Evolutionary conservation across 2,329 filamentous ascomycete species (phyloP).

Genomic region (Ophiobolus disseminans): DNA sequence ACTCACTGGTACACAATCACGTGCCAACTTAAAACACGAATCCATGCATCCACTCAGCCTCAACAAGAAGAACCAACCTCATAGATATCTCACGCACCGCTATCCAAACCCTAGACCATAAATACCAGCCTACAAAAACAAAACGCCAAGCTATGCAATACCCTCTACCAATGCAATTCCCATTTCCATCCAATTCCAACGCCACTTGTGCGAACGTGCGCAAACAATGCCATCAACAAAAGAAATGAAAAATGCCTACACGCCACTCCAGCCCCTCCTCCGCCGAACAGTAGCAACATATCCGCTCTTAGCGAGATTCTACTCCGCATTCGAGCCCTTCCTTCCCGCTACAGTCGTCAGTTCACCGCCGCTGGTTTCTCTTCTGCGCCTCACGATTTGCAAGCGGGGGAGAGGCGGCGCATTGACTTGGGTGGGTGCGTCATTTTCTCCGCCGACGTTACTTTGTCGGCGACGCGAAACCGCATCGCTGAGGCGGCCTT

Average conservation of each 20-base stretch:
- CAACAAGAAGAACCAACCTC: no score
- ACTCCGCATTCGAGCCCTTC: constrained; percentile 23
- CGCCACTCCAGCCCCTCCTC: constrained; percentile 22
- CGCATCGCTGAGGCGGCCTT: constrained; percentile 38
- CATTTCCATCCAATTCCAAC: neutral
- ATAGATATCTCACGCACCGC: no score
- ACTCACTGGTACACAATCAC: no score
- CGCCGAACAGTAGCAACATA: constrained; percentile 18
- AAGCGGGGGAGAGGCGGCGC: constrained; percentile 38
- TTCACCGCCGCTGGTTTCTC: constrained; percentile 47
- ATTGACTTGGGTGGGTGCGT: constrained; percentile 14
- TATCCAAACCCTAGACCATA: no score
- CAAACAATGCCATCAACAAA: neutral
- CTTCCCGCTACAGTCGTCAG: constrained; percentile 28
- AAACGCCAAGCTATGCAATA: constrained; percentile 6
- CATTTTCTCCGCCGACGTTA: constrained; percentile 34
- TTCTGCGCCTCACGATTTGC: constrained; percentile 41
- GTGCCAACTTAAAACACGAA: no score
- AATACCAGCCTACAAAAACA: no score
- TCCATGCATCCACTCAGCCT: no score
- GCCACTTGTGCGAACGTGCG: neutral
- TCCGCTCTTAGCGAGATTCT: constrained; percentile 10
- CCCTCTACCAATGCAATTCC: neutral
- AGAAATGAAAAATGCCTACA: neutral
- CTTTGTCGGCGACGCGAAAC: constrained; percentile 35